phyloP scores from a whole-genome alignment of 2,329 filamentous ascomycete genomes.

The Neoascochyta sp. region DNA sequence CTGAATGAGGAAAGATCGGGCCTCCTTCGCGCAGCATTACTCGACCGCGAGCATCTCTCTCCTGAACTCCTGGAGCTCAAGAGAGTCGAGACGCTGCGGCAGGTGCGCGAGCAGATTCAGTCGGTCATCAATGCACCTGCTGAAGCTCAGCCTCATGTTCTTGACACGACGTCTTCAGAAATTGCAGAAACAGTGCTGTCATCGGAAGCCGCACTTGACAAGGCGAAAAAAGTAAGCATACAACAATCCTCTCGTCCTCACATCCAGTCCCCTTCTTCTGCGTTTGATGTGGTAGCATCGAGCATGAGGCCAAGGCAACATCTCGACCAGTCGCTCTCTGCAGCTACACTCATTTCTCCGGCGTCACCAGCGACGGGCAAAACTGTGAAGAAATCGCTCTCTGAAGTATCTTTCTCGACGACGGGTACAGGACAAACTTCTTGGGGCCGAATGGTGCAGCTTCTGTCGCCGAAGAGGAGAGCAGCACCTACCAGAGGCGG shows the following conservation, averaged over 20 bases:
- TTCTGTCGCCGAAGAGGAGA: constrained; percentile 21
- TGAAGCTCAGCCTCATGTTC: constrained; percentile 30
- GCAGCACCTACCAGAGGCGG: constrained; percentile 12
- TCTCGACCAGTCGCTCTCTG: constrained; percentile 19
- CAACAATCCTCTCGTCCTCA: constrained; percentile 25
- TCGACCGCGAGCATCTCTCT: constrained; percentile 32
- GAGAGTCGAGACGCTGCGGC: constrained; percentile 30
- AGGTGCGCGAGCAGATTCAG: constrained; percentile 34
- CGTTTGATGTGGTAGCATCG: constrained; percentile 21
- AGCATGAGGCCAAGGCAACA: constrained; percentile 15
- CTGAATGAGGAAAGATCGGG: constrained; percentile 36
- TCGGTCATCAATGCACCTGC: constrained; percentile 27
- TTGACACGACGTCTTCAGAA: constrained; percentile 31
- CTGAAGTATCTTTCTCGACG: constrained; percentile 20
- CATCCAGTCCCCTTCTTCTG: constrained; percentile 15
- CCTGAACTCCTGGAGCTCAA: constrained; percentile 33
- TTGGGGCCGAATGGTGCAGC: constrained; percentile 21
- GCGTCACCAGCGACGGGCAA: constrained; percentile 8
- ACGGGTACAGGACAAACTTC: constrained; percentile 21
- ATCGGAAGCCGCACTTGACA: constrained; percentile 34
- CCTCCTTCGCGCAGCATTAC: constrained; percentile 31
- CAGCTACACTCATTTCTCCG: constrained; percentile 20
- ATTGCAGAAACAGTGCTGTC: constrained; percentile 35
- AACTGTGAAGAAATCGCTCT: constrained; percentile 12
- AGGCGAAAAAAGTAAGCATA: constrained; percentile 38